Evolutionary conservation across 495 filamentous ascomycete species (phyloP).

Genomic region (Penicillium cataractarum): DNA sequence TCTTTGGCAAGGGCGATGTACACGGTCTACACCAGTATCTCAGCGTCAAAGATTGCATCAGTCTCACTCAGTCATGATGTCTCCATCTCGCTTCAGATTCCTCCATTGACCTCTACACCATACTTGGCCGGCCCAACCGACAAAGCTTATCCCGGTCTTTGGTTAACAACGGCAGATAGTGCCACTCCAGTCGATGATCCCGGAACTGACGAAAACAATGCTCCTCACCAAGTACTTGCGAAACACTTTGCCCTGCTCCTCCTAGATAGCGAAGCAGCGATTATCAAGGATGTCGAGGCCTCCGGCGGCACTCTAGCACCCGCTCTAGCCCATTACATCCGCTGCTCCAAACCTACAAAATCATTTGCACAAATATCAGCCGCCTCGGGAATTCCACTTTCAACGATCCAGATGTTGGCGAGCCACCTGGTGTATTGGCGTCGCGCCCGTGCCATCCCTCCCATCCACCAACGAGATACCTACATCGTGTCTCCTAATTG

Average conservation of each 20-base stretch:
- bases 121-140: conserved; percentile 70
- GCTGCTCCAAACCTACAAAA: conserved; percentile 78
- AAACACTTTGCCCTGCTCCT: conserved; percentile 87
- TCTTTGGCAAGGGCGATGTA: conserved; percentile 84
- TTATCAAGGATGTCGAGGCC: conserved; percentile 79
- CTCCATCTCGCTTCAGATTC: conserved; percentile 84
- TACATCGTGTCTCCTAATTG: conserved; percentile 94
- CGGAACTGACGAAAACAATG: conserved; percentile 55
- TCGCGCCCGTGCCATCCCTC: conserved; percentile 87
- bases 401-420: conserved; percentile 80
- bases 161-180: conserved; percentile 83
- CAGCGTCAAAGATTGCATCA: conserved; percentile 79
- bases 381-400: conserved; percentile 69
- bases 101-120: conserved; percentile 73
- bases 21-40: conserved; percentile 78
- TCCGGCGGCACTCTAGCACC: conserved; percentile 72
- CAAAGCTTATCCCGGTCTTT: conserved; percentile 69
- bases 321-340: conserved; percentile 80
- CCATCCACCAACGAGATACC: conserved; percentile 85
- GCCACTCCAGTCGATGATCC: conserved; percentile 66
- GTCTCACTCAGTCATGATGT: conserved; percentile 60
- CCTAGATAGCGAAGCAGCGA: conserved; percentile 79
- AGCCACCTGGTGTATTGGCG: conserved; percentile 95
- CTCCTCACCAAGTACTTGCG: conserved; percentile 62
- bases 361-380: conserved; percentile 83